Base-by-base conservation (phyloP, 208 protist genomes). In the Crithidia acanthocephali region DNA sequence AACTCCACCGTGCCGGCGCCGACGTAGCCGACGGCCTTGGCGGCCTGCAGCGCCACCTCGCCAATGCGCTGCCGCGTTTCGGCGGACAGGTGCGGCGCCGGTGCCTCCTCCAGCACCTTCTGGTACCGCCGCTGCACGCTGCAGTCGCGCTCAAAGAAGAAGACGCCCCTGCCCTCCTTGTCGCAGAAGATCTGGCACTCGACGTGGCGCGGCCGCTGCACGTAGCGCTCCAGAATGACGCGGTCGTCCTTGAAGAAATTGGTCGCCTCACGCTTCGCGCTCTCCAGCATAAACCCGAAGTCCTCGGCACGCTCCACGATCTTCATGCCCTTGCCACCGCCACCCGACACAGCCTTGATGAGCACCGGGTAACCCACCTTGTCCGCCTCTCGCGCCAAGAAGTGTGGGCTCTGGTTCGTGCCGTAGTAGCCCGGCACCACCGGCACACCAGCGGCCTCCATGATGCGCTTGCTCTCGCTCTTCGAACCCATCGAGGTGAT, bases 1-100 rank as follows among this genome's bases (percentile, higher is more conserved):
- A 99, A 99, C 79, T 99, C 98, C 9, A 99, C 98, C 2, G 98
- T 99, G 47, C 98, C 94, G 22, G 97, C 97, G 48, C 95, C 92
- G 40, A 97, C 90, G 76, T 99, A 99, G 61, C 80, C 75, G 11
- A 98, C 97, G 22, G 87, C 92, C 44, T 85, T 87, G 11, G 91
- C 93, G 20, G 87, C 85, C 45, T 68, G 78, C 33, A 96, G 72
- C 1, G 97, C 92, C 35, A 85, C 86, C 50, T 86, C 70, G 40
- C 92, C 92, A 79, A 99, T 98, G 25, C 76, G 68, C 42, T 83
- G 62, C 28, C 86, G 84, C 22, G 90, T 70, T 42, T 88, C 79
- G 2, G 63, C 57, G 23, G 76, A 71, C 5, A 97, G 72, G 40
- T 85, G 73, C 30, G 86, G 81, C 18, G 93, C 88, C 48, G 95